These are phyloP conservation scores for Penicillium canescens DNA, from an alignment of 495 filamentous ascomycete genomes.

Conservation along the genomic window DNA sequence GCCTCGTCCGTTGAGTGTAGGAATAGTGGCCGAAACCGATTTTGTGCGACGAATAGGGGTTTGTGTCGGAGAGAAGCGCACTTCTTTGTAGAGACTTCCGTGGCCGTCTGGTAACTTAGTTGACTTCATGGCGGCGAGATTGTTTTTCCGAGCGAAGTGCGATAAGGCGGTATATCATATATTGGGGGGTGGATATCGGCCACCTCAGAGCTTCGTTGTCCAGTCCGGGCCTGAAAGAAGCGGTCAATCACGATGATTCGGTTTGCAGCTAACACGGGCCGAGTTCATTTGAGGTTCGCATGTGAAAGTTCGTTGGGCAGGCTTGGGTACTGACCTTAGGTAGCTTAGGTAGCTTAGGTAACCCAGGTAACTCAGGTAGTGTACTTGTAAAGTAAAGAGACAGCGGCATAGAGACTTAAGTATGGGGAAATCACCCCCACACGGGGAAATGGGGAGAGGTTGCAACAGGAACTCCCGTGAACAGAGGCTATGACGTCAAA, in stretches of 20 bases:
- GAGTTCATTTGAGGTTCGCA: no score
- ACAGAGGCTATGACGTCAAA: no score
- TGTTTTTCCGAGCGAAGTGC: not conserved
- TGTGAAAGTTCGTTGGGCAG: not conserved
- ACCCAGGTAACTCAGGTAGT: no score
- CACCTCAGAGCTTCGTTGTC: not conserved
- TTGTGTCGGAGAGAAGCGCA: slow-evolving; percentile 47
- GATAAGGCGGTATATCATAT: slow-evolving; percentile 5
- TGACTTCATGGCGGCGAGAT: slow-evolving; percentile 32
- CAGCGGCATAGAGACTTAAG: no score
- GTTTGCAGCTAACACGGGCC: no score
- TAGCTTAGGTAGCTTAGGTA: no score
- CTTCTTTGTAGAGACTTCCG: slow-evolving; percentile 47
- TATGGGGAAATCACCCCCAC: no score
- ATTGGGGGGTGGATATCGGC: not conserved
- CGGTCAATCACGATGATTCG: no score
- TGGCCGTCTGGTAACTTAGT: slow-evolving; percentile 37
- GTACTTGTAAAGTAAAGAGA: no score
- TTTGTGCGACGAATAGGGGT: slow-evolving; percentile 41
- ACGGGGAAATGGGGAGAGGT: no score
- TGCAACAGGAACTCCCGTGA: no score
- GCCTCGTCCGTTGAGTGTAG: slow-evolving; percentile 21
- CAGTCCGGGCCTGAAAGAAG: not conserved
- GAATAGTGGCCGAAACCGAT: slow-evolving; percentile 37
- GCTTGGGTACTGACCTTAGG: no score